A percentile compares a stretch with the other conserved stretches of the same genome.
Conservation (phyloP, 1,139 yeast genomes). For the Taphrina sp. region DNA sequence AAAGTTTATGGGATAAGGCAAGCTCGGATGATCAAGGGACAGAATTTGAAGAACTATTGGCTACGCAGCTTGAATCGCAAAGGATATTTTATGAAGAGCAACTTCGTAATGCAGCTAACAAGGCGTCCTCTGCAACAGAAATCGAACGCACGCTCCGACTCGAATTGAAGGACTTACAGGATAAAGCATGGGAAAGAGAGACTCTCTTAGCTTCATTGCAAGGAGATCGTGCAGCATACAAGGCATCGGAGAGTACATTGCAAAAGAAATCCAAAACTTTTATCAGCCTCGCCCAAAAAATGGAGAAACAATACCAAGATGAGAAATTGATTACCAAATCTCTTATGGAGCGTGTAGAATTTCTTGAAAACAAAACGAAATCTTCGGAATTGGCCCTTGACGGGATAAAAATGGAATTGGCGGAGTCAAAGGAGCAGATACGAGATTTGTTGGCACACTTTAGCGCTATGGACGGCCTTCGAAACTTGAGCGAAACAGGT, state of each 20-base stretch:
- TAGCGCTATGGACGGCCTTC: conserved; percentile 1
- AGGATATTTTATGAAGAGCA: conserved; percentile 75
- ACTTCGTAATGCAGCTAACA: conserved; percentile 50
- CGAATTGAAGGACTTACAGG: conserved; percentile 38
- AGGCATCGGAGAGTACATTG: conserved; percentile 36
- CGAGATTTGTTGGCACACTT: conserved; percentile 39
- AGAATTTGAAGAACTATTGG: conserved; percentile 74
- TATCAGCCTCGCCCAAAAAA: conserved; percentile 40
- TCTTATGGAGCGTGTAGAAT: conserved; percentile 58
- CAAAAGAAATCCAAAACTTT: conserved; percentile 43
- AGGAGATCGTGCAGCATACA: conserved; percentile 35
- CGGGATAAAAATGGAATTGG: conserved; percentile 47
- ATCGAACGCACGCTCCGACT: conserved; percentile 48
- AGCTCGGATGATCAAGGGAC: conserved; percentile 55
- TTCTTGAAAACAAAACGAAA: conserved; percentile 44
- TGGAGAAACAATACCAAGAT: conserved; percentile 48
- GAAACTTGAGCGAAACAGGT: too few relatives aligned
- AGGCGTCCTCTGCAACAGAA: conserved; percentile 41
- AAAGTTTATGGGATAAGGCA: conserved; percentile 12
- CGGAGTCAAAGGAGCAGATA: conserved; percentile 51
- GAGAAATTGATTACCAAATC: conserved; percentile 58
- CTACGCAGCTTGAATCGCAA: conserved; percentile 85
- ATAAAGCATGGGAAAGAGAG: background rate
- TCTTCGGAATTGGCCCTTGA: conserved; percentile 40
- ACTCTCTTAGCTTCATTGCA: conserved; percentile 35